Evolutionary conservation across 768 basidiomycete species (phyloP), one percentile per base, ranked within the genome.

Genomic region (Podaxis pistillaris): DNA sequence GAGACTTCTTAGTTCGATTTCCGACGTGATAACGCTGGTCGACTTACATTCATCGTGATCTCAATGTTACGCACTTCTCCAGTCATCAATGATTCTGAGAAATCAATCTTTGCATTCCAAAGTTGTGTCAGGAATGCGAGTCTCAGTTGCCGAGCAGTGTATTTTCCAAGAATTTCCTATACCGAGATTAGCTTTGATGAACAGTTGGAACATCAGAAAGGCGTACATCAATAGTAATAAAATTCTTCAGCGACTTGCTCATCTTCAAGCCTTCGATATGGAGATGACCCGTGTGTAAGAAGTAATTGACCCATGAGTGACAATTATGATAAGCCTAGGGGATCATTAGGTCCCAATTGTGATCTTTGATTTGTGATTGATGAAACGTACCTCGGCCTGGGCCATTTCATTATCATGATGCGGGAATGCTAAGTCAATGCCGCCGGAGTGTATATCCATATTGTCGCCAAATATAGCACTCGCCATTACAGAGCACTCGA

Each of bases 371-470:
- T 19, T 8, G 17, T 63, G 58, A 46, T 28, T 50, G 49, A 50
- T 50, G 58, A 58, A 55, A 64, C 74, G 68, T 67, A 89, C 96
- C 87, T 98, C 97, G 55, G 93, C 88, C 75, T 99, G 97, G 0
- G 97, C 97, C 69, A 99, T 84, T 77, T 99, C 97, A 72, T 99
- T 99, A 73, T 98, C 96, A 72, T 99, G 97, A 77, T 99, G 97
- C 4, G 97, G 97, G 77, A 99, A 99, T n/a, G 94, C 91, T 54
- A 99, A 81, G 76, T 99, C 97, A 44, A 93, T 88, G 4, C 97
- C 97, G 56, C 97, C 97, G 7, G 95, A 97, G 73, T 99, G 97
- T 64, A 99, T 95, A 74, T 98, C 97, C 87, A 99, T 92, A 62
- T 87, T 89, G 61, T 88, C 84, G 2, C 96, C 96, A 50, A 98